Conservation (phyloP, 306 rosid species). For the Castanea mollissima region DNA sequence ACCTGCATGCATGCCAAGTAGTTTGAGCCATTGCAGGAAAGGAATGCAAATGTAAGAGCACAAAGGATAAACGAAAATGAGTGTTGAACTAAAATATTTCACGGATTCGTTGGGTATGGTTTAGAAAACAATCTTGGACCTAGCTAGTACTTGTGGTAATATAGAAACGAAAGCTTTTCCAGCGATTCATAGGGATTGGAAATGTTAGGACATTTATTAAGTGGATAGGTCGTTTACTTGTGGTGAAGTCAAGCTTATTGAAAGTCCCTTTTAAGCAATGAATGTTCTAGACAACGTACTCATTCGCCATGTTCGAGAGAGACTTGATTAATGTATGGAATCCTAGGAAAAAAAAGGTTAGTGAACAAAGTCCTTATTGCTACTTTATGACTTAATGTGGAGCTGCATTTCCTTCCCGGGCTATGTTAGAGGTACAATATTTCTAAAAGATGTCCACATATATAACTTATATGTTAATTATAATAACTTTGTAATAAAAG, state of each 20-base stretch:
- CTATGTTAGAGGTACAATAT: not conserved
- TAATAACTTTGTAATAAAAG: too few species aligned
- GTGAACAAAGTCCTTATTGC: conserved; percentile 13
- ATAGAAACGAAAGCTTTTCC: not conserved
- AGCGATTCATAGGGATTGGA: conserved; percentile 4
- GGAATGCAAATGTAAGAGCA: not conserved
- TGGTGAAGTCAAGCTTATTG: conserved; percentile 32
- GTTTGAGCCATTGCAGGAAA: not conserved
- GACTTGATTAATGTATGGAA: conserved; percentile 20
- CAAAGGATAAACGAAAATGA: conserved; percentile 2
- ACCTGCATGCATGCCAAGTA: conserved; percentile 1
- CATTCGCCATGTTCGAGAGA: conserved; percentile 37
- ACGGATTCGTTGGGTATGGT: not conserved
- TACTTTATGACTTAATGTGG: conserved; percentile 17
- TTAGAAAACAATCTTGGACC: not conserved
- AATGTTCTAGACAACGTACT: conserved; percentile 39
- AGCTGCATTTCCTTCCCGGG: not conserved
- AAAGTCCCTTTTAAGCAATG: conserved; percentile 43
- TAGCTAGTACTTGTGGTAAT: not conserved
- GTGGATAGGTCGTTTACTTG: conserved; percentile 8
- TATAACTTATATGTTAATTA: too few species aligned
- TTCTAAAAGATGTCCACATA: too few species aligned
- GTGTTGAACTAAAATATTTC: not conserved
- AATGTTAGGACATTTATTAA: conserved; percentile 11
- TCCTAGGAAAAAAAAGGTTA: conserved; percentile 25